Base-by-base conservation (phyloP, 139 green algal species). In the Closterium sp. region DNA sequence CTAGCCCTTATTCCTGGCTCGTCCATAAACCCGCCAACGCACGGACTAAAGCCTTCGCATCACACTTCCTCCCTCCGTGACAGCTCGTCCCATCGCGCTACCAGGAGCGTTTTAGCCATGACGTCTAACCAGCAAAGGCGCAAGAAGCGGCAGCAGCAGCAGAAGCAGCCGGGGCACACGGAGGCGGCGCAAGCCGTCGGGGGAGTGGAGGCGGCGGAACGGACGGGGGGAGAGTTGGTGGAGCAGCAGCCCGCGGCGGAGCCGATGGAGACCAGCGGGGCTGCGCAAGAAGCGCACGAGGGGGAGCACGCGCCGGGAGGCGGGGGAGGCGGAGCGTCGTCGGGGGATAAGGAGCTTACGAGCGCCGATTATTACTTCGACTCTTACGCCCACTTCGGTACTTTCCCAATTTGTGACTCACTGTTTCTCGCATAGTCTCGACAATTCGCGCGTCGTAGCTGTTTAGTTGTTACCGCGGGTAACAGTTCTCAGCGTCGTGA, bases 351-450 rank as follows among this genome's bases (percentile, higher is more conserved):
- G 21, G 89, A 34, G 6, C 8, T 91, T 2, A 94, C 91, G 33
- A 90, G 76, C 28, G 76, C 66, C 23, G 91, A 94, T 64, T 94
- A 94, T 91, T 98, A 99, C 92, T 97, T 98, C 87, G 97, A 98
- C 94, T 97, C 95, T 0, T 98, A 98, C 92, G 94, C 95, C 1
- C 97, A 98, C 91, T 98, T 98, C 91, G 97, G 96, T 96, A 76
- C 55, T 76, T 76, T 28, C 55, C 55, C 55, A 19, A 16, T 76
- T 76, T 76, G 10, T 76, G 25, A 28, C 55, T 28, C 5, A 76
- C 55, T 12, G 16, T 76, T 19, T 76, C 10, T 19, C n/a, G n/a
- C n/a, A n/a, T n/a, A n/a, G n/a, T n/a, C n/a, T n/a, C n/a, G n/a
- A n/a, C n/a, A n/a, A n/a, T n/a, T n/a, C n/a, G n/a, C n/a, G n/a